Percentiles rank a stretch among this genome's conserved stretches.
Conservation (phyloP, 2,329 filamentous ascomycete genomes). For the Akanthomyces dipterigenus region DNA sequence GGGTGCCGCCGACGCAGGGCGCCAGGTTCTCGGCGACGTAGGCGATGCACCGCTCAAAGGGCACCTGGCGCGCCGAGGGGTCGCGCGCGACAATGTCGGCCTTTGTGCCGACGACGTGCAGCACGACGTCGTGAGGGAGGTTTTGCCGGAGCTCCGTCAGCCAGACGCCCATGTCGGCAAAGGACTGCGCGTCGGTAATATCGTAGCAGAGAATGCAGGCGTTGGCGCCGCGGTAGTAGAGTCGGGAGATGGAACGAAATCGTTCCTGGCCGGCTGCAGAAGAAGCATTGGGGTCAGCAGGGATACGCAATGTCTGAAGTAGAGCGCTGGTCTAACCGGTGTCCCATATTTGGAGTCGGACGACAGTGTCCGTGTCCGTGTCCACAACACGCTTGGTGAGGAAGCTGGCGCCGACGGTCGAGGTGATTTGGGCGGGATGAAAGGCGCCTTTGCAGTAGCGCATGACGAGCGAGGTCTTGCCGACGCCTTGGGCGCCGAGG, state of each 20-base stretch:
- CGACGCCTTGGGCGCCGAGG: constrained; percentile 71
- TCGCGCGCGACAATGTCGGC: constrained; percentile 84
- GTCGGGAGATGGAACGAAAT: constrained; percentile 86
- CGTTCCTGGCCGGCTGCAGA: constrained; percentile 75
- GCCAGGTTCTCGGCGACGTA: constrained; percentile 91
- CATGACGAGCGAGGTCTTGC: constrained; percentile 72
- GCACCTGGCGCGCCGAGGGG: constrained; percentile 70
- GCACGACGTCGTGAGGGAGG: constrained; percentile 68
- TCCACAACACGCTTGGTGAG: constrained; percentile 76
- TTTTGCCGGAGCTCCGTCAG: constrained; percentile 77
- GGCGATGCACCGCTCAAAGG: constrained; percentile 91
- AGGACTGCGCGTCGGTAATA: constrained; percentile 80
- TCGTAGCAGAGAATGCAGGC: constrained; percentile 92
- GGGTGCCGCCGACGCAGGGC: constrained; percentile 60
- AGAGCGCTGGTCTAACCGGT: constrained; percentile 49
- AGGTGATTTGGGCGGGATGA: constrained; percentile 55
- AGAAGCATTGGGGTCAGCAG: constrained; percentile 13
- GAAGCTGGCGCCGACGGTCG: constrained; percentile 75
- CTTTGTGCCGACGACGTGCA: constrained; percentile 94
- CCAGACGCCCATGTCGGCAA: constrained; percentile 90
- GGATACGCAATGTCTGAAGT: background rate
- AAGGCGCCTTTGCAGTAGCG: constrained; percentile 69
- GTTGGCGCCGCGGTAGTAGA: constrained; percentile 95
- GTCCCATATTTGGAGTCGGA: constrained; percentile 94
- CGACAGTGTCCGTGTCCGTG: constrained; percentile 74